Evolutionary conservation across 2,329 filamentous ascomycete genomes (phyloP).

Genomic region (Apiospora aurea): DNA sequence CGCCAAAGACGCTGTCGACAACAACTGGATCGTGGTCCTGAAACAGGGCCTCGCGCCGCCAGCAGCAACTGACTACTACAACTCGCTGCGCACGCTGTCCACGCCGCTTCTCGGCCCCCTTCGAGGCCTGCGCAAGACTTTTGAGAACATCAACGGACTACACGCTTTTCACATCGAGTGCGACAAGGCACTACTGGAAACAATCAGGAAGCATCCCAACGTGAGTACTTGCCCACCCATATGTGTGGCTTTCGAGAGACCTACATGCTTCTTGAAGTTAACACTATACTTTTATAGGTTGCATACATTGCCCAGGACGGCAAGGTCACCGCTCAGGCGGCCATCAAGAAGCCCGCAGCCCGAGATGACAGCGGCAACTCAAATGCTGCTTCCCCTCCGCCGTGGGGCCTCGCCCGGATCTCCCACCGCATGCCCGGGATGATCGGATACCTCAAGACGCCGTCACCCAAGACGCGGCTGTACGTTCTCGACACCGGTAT

Average conservation of each 20-base stretch:
- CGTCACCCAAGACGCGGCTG: conserved; percentile 31
- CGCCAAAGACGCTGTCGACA: conserved; percentile 29
- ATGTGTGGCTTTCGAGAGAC: not conserved
- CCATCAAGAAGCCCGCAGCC: conserved; percentile 12
- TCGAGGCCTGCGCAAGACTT: conserved; percentile 35
- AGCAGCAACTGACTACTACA: conserved; percentile 32
- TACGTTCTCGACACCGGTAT: conserved; percentile 41
- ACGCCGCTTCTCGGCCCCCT: conserved; percentile 24
- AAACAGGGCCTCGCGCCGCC: conserved; percentile 28
- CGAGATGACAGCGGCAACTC: not conserved
- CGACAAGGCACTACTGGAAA: conserved; percentile 33
- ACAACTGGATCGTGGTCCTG: conserved; percentile 40
- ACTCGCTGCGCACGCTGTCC: conserved; percentile 29
- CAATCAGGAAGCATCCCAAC: conserved; percentile 32
- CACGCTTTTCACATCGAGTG: conserved; percentile 39
- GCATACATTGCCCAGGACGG: conserved; percentile 36
- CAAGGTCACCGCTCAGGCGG: conserved; percentile 29
- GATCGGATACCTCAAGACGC: conserved; percentile 30
- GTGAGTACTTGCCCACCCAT: conserved; percentile 27
- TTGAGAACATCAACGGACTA: conserved; percentile 32
- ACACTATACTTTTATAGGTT: conserved; percentile 31
- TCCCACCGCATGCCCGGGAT: conserved; percentile 36
- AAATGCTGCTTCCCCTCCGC: conserved; percentile 26
- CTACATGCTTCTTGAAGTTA: not conserved
- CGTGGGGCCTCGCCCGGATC: conserved; percentile 39